Percentiles rank a stretch among this genome's conserved stretches.
These are phyloP conservation scores for Pichia thaimueangensis DNA, from an alignment of 805 yeast genomes.

Conservation along the genomic window DNA sequence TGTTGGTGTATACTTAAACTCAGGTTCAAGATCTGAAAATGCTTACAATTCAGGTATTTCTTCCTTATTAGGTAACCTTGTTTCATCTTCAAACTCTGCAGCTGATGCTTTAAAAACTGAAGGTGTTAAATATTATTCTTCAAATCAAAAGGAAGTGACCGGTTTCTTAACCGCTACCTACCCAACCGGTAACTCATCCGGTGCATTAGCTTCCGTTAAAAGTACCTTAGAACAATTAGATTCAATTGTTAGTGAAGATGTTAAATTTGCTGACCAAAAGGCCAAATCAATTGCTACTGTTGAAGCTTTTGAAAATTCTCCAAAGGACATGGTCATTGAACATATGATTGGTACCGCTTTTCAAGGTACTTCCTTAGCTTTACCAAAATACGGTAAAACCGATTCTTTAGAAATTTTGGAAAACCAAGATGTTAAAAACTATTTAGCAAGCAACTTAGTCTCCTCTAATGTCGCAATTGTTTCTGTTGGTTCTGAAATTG, in stretches of 20 bases:
- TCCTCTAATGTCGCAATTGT: conserved; percentile 64
- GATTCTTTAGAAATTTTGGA: conserved; percentile 58
- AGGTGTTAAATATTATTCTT: conserved; percentile 53
- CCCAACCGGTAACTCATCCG: conserved; percentile 46
- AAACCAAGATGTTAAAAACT: conserved; percentile 49
- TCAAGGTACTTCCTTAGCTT: conserved; percentile 77
- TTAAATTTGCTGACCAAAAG: conserved; percentile 30
- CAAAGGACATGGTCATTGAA: conserved; percentile 55
- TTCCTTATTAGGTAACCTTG: conserved; percentile 49
- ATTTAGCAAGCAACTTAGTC: conserved; percentile 50
- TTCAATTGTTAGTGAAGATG: conserved; percentile 35
- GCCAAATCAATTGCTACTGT: conserved; percentile 45
- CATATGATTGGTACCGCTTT: conserved; percentile 79
- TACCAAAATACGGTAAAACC: conserved; percentile 70
- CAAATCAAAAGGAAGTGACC: conserved; percentile 57
- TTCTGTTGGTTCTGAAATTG: conserved; percentile 53
- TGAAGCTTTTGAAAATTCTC: conserved; percentile 48
- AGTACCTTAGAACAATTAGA: conserved; percentile 34
- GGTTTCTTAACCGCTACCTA: conserved; percentile 56
- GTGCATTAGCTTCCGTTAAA: conserved; percentile 49
- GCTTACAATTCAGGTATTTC: conserved; percentile 79
- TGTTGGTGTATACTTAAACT: conserved; percentile 64
- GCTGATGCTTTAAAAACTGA: conserved; percentile 31
- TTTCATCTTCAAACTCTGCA: conserved; percentile 33
- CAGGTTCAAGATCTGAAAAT: conserved; percentile 77